Conservation (phyloP, 2,329 filamentous ascomycete species). For the Clathrospora elynae region DNA sequence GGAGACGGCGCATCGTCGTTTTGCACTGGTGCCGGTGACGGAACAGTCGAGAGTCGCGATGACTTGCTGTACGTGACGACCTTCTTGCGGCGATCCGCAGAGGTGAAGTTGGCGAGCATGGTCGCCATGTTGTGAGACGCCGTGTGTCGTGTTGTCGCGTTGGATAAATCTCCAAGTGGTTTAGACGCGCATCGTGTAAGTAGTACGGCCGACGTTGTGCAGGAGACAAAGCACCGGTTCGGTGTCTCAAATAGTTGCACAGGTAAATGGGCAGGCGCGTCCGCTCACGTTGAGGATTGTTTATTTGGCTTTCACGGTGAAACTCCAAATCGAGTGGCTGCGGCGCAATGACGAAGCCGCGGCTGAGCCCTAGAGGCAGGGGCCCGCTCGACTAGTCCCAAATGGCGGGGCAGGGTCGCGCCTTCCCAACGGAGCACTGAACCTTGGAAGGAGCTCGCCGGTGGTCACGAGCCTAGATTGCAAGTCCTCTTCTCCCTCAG, state of each 20-base stretch:
- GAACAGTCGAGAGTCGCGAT: conserved; percentile 29
- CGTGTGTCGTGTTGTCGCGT: too few relatives aligned
- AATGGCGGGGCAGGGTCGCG: conserved; percentile 26
- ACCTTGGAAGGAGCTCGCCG: conserved; percentile 37
- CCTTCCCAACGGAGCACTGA: conserved; percentile 21
- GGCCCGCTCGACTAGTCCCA: conserved; percentile 27
- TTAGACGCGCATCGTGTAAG: conserved; percentile 31
- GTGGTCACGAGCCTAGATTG: conserved; percentile 42
- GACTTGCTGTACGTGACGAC: conserved; percentile 48
- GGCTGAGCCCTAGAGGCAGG: conserved; percentile 24
- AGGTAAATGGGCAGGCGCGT: conserved; percentile 9
- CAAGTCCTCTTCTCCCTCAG: conserved; percentile 21
- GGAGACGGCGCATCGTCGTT: conserved; percentile 40
- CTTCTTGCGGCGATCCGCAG: conserved; percentile 46
- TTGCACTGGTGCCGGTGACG: conserved; percentile 19
- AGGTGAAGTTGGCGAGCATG: conserved; percentile 37
- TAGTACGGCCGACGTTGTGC: not conserved
- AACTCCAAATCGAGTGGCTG: conserved; percentile 8
- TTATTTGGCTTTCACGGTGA: conserved; percentile 15
- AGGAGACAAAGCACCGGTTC: too few relatives aligned
- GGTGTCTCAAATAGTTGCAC: too few relatives aligned
- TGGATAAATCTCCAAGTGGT: conserved; percentile 10
- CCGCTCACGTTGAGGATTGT: conserved; percentile 2
- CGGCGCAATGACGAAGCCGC: conserved; percentile 26
- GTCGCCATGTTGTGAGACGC: conserved; percentile 27